phyloP scores from a whole-genome alignment of 225 moss, liverwort and hornwort species.

The Climacium dendroides region DNA sequence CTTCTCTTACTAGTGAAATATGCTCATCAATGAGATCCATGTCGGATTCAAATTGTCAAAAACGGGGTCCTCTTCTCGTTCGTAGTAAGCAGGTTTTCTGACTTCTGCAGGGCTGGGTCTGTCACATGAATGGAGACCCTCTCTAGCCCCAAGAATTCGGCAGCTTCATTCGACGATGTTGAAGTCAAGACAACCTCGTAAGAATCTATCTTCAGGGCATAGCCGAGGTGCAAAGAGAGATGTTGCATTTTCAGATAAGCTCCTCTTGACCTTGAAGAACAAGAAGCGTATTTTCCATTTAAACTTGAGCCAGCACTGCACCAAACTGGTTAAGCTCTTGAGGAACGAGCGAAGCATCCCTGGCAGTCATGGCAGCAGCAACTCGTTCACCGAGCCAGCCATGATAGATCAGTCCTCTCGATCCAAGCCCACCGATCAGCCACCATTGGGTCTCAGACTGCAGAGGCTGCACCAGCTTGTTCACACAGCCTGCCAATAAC shows the following conservation, averaged over 20 bases:
- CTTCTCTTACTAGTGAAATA: background rate
- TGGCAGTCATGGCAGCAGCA: conserved; percentile 53
- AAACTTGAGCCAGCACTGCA: conserved; percentile 4
- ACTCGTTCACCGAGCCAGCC: conserved; percentile 77
- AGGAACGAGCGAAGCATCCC: conserved; percentile 37
- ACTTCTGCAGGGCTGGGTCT: background rate
- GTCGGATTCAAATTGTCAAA: background rate
- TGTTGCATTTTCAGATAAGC: background rate
- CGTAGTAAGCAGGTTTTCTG: background rate
- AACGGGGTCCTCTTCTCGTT: background rate
- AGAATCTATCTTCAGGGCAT: background rate
- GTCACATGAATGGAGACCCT: background rate
- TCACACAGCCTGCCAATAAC: conserved; percentile 54
- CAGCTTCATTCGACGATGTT: background rate
- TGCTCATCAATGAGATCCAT: background rate
- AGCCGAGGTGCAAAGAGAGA: background rate
- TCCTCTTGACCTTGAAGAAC: background rate
- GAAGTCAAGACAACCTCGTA: background rate
- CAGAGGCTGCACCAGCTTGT: conserved; percentile 50
- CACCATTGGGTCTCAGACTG: conserved; percentile 70
- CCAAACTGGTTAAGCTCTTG: conserved; percentile 27
- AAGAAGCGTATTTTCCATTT: background rate
- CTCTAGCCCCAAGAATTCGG: background rate
- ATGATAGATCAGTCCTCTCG: conserved; percentile 89
- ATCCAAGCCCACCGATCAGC: conserved; percentile 90